Base-by-base conservation (phyloP, 352 stramenopile genomes). In the Pythium apleroticum region DNA sequence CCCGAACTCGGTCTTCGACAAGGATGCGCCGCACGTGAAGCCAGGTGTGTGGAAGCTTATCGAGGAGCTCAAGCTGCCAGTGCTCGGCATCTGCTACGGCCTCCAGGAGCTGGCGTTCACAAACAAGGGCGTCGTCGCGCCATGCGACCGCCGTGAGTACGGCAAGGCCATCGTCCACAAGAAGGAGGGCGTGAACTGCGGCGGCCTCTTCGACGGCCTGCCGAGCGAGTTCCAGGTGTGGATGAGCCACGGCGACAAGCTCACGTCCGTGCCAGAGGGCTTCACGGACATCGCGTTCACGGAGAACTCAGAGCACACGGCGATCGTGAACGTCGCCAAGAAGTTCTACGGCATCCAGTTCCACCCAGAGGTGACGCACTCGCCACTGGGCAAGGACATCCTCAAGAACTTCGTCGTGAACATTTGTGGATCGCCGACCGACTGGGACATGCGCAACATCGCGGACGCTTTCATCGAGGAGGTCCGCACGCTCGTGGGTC, bases 231-330 rank as follows among this genome's bases (percentile, higher is more conserved):
- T 98, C 76, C 93, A 98, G 78, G 95, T 99, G 81, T 99, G 97
- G 97, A 99, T 99, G 98, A 98, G 91, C 74, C 98, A 99, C 80
- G 97, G 97, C 31, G 98, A 99, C 82, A 99, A 99, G 80, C 81
- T 99, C 39, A 96, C 90, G 63, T 76, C 83, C 37, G 87, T 97
- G 28, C 97, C 98, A 4, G 81, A 97, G 37, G 97, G 97, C 62
- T 97, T 97, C 73, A 78, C 93, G 30, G 83, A 96, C 71, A 86
- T 98, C 35, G 87, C 84, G 25, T 86, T 72, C 39, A 97, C 89
- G 11, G 77, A 90, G 60, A 97, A 97, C 82, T 97, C 90, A 58
- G 78, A 96, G 75, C 82, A 99, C 86, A 81, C 91, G 4, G 93
- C 89, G 33, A 99, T 99, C 66, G 95, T 98, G 60, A 98, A 99